Conservation (phyloP, 1,284 basidiomycete species). For the Cutaneotrichosporon spelunceum region DNA sequence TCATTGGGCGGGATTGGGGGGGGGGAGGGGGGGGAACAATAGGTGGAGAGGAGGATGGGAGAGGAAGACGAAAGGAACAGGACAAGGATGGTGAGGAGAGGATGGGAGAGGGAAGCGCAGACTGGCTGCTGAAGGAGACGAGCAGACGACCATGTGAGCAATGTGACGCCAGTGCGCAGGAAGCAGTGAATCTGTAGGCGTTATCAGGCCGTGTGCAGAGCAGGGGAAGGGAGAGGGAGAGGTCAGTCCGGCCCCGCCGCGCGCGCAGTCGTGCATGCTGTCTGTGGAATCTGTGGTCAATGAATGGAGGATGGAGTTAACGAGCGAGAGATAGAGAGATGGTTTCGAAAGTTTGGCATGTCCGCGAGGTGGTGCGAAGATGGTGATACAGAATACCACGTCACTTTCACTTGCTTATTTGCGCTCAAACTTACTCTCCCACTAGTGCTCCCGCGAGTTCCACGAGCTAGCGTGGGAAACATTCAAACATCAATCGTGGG, state of each 20-base stretch:
- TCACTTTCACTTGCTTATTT: neutral
- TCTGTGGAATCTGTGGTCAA: neutral
- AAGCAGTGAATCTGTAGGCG: neutral
- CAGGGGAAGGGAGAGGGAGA: neutral
- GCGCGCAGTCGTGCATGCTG: slow-evolving; percentile 7
- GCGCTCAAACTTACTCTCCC: neutral
- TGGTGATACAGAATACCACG: slow-evolving; percentile 2
- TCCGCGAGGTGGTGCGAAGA: neutral
- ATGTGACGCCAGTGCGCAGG: neutral
- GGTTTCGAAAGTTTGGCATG: slow-evolving; percentile 1
- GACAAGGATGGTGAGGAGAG: neutral
- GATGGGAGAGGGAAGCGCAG: neutral
- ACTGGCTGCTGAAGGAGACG: neutral
- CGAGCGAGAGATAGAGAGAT: neutral
- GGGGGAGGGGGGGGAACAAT: no score
- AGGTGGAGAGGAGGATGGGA: slow-evolving; percentile 1
- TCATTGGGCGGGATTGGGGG: slow-evolving; percentile 17
- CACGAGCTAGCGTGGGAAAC: neutral
- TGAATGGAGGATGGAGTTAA: neutral
- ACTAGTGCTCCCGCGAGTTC: neutral
- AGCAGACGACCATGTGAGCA: neutral
- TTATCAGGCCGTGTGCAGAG: neutral
- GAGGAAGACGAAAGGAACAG: neutral
- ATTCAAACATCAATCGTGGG: slow-evolving; percentile 14
- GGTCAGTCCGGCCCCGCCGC: neutral